A percentile compares a stretch with the other conserved stretches of the same genome.
These are phyloP conservation scores for Aquilaria malaccensis DNA, from an alignment of 345 rosid genomes.

Conservation along the genomic window DNA sequence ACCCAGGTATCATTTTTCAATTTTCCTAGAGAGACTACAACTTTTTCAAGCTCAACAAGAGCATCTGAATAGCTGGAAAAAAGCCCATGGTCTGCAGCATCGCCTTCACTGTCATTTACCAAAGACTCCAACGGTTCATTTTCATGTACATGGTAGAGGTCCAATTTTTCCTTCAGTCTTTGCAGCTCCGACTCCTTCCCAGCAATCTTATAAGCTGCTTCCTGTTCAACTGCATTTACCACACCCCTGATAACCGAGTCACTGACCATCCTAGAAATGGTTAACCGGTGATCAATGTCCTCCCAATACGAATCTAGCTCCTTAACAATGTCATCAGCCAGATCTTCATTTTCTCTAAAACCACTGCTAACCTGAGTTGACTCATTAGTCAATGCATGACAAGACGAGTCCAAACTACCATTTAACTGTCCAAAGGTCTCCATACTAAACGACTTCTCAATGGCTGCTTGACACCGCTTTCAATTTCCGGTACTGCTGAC, in stretches of 20 bases:
- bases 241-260: constrained; percentile 73
- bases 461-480: constrained; percentile 14
- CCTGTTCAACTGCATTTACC: constrained; percentile 56
- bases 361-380: constrained; percentile 11
- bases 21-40: constrained; percentile 27
- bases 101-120: constrained; percentile 9
- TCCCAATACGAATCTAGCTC: constrained; percentile 60
- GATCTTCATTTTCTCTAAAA: constrained; percentile 40
- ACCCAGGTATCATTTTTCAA: constrained; percentile 32
- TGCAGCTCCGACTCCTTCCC: constrained; percentile 58
- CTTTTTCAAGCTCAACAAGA: constrained; percentile 12
- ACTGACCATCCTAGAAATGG: constrained; percentile 69
- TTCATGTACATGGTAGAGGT: constrained; percentile 24
- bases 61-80: constrained; percentile 16
- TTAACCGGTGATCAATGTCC: constrained; percentile 45
- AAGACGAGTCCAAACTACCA: constrained; percentile 13
- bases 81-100: neutral
- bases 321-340: constrained; percentile 33
- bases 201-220: constrained; percentile 59
- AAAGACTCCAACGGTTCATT: constrained; percentile 14
- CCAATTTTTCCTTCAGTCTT: constrained; percentile 35
- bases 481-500: neutral
- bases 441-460: constrained; percentile 22
- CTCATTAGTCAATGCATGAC: constrained; percentile 11
- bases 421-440: constrained; percentile 22